A percentile compares a stretch with the other conserved stretches of the same genome.
Evolutionary conservation across 176 grass and related monocot species (phyloP).

Genomic region (Ensete ventricosum): DNA sequence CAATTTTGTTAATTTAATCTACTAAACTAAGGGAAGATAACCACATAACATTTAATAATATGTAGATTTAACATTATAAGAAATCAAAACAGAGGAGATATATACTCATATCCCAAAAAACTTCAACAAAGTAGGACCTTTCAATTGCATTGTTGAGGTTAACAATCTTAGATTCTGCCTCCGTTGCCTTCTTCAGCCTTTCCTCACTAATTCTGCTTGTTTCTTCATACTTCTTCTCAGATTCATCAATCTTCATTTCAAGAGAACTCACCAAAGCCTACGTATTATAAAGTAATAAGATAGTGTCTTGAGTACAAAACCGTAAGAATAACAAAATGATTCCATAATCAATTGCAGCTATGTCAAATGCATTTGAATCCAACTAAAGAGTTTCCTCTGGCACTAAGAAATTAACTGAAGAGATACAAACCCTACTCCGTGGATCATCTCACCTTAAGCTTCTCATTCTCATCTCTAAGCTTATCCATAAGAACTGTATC

Average conservation of each 20-base stretch:
- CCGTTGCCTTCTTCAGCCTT: conserved; percentile 71
- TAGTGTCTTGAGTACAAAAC: conserved; percentile 15
- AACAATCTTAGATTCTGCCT: conserved; percentile 66
- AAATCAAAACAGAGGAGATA: too few species aligned
- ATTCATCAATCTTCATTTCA: conserved; percentile 81
- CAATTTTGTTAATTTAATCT: background rate
- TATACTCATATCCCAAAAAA: too few species aligned
- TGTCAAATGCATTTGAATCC: background rate
- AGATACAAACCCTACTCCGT: conserved; percentile 1
- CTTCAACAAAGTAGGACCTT: conserved; percentile 50
- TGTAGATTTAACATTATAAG: background rate
- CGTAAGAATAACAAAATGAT: conserved; percentile 1
- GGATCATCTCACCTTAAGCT: conserved; percentile 60
- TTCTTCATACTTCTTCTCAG: conserved; percentile 93
- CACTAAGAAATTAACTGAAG: background rate
- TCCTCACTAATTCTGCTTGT: conserved; percentile 90
- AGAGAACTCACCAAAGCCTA: conserved; percentile 82
- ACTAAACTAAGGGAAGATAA: background rate
- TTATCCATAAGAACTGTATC: conserved; percentile 76
- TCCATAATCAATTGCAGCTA: too few species aligned
- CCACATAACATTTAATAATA: background rate
- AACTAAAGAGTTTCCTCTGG: background rate
- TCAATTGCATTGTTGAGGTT: conserved; percentile 68
- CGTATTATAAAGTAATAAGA: conserved; percentile 3
- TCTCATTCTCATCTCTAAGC: conserved; percentile 94